These are phyloP conservation scores for Sclerotinia trifoliorum DNA, from an alignment of 2,329 filamentous ascomycete genomes.

Conservation along the genomic window DNA sequence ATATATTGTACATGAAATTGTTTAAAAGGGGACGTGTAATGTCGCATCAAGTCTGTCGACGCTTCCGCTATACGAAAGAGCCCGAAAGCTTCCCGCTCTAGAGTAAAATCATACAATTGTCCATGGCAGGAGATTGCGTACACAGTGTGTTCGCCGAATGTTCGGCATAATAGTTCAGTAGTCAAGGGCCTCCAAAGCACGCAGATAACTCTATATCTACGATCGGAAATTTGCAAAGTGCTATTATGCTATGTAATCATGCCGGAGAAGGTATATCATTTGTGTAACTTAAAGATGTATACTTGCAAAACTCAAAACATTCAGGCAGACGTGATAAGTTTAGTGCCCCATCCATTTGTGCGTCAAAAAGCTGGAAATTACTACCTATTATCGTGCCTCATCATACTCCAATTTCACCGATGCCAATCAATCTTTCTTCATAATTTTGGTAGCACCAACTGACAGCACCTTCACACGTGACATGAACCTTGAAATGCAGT, in stretches of 20 bases:
- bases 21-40: background rate
- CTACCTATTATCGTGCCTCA: background rate
- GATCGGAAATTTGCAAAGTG: background rate
- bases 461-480: constrained; percentile 3
- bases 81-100: background rate
- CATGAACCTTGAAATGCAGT: constrained; percentile 6
- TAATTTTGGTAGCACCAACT: background rate
- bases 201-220: background rate
- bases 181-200: background rate
- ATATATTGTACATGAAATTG: background rate
- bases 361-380: background rate
- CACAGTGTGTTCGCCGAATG: constrained; percentile 1
- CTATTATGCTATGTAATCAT: background rate
- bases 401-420: background rate
- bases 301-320: background rate
- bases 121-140: background rate
- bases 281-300: background rate
- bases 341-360: background rate
- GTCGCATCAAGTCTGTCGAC: background rate
- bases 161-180: background rate
- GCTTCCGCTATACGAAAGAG: background rate
- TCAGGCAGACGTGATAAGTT: background rate
- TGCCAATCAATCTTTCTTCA: background rate
- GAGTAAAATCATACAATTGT: background rate
- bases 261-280: too few relatives aligned